Conservation (phyloP, 106 monocot species). For the Platanthera guangdongensis region DNA sequence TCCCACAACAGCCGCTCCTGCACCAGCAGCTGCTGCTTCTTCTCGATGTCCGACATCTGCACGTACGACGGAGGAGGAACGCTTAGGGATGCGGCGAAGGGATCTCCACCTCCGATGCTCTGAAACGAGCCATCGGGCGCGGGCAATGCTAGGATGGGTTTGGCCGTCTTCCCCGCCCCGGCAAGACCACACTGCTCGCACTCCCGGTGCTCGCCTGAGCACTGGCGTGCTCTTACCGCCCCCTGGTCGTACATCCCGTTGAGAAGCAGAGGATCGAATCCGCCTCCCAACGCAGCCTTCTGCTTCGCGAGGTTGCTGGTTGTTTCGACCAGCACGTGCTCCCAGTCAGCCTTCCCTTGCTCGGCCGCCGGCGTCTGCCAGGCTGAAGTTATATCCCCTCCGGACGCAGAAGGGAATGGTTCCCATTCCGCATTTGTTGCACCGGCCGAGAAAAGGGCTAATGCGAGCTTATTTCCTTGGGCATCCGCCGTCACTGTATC, state of each 20-base stretch:
- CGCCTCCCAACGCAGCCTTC: conserved; percentile 60
- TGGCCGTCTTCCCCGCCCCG: conserved; percentile 13
- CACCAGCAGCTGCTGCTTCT: conserved; percentile 64
- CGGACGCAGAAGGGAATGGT: conserved; percentile 29
- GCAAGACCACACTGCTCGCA: conserved; percentile 68
- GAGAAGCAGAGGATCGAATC: conserved; percentile 59
- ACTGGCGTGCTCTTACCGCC: conserved; percentile 43
- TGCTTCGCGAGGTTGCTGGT: conserved; percentile 70
- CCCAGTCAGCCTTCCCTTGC: conserved; percentile 67
- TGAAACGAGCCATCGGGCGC: conserved; percentile 67
- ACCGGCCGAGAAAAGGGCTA: conserved; percentile 60
- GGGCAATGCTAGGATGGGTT: conserved; percentile 59
- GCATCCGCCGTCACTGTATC: conserved; percentile 39
- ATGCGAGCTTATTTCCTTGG: conserved; percentile 55
- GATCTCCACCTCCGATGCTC: conserved; percentile 41
- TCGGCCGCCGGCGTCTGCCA: conserved; percentile 80
- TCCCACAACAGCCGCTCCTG: conserved; percentile 83
- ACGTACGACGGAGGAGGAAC: conserved; percentile 76
- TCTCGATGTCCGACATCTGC: conserved; percentile 89
- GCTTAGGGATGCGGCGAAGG: conserved; percentile 60
- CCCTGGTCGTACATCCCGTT: conserved; percentile 89
- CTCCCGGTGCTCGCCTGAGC: conserved; percentile 44
- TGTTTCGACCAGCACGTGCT: conserved; percentile 66
- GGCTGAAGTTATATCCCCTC: conserved; percentile 45
- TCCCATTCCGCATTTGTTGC: conserved; percentile 39